Conservation (phyloP, 176 grass and related monocot genomes). For the Carex cristatella region DNA sequence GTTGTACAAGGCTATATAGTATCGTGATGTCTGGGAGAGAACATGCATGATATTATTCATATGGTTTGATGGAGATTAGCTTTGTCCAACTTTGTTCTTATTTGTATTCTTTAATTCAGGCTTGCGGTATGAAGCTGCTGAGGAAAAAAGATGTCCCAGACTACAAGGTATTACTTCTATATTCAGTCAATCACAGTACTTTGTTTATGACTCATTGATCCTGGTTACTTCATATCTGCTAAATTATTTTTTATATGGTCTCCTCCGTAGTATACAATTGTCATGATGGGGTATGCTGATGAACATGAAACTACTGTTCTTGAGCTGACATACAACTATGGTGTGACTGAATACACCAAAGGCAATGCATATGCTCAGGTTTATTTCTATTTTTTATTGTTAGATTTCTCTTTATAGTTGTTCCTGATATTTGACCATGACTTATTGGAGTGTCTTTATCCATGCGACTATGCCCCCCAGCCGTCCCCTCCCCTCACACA, state of each 20-base stretch:
- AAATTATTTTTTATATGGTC: neutral
- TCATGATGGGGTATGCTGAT: conserved; percentile 82
- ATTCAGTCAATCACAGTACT: neutral
- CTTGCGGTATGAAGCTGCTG: conserved; percentile 86
- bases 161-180: conserved; percentile 56
- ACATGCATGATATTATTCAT: neutral
- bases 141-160: conserved; percentile 81
- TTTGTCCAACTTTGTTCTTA: neutral
- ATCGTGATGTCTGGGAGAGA: neutral
- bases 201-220: neutral
- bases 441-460: neutral
- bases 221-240: neutral
- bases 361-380: conserved; percentile 99
- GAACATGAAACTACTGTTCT: conserved; percentile 78
- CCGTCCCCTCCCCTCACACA: no score
- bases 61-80: neutral
- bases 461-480: neutral
- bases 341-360: conserved; percentile 83
- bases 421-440: neutral
- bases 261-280: conserved; percentile 66
- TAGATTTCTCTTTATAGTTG: neutral
- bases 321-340: conserved; percentile 94
- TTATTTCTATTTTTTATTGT: neutral
- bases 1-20: neutral
- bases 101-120: conserved; percentile 39